These are phyloP conservation scores for Sporothrix pseudoabietina DNA, from an alignment of 2,329 filamentous ascomycete species.

Conservation along the genomic window DNA sequence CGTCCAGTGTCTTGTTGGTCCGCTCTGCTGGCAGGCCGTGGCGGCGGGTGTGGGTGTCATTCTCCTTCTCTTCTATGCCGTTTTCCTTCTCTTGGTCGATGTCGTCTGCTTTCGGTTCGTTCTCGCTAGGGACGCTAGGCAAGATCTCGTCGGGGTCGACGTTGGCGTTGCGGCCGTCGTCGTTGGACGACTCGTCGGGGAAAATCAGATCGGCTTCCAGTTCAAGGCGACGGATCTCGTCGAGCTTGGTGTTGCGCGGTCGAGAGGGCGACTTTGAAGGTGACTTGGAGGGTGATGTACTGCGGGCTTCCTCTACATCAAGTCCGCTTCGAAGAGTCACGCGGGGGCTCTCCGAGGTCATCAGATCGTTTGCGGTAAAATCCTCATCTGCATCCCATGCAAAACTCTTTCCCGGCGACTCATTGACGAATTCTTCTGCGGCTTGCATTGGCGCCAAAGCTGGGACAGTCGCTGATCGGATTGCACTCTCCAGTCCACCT, in stretches of 20 bases:
- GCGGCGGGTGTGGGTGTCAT: background rate
- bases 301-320: background rate
- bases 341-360: slow-evolving; percentile 59
- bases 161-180: background rate
- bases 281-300: background rate
- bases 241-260: slow-evolving; percentile 48
- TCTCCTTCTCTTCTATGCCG: background rate
- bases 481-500: background rate
- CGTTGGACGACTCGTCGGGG: slow-evolving; percentile 31
- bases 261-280: slow-evolving; percentile 34
- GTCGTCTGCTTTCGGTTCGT: slow-evolving; percentile 1
- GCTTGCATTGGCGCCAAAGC: background rate
- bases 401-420: slow-evolving; percentile 54
- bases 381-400: slow-evolving; percentile 61
- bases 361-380: slow-evolving; percentile 59
- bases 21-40: slow-evolving; percentile 32
- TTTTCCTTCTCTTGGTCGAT: background rate
- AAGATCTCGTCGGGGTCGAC: slow-evolving; percentile 13
- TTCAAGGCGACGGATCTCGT: slow-evolving; percentile 45
- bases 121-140: background rate
- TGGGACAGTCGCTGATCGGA: background rate
- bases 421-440: background rate
- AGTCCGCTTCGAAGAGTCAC: slow-evolving; percentile 42
- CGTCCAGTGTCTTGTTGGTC: slow-evolving; percentile 52
- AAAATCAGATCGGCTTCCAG: slow-evolving; percentile 35